Evolutionary conservation across 2,329 filamentous ascomycete genomes (phyloP).

Genomic region (Ceratocystiopsis brevicomis): DNA sequence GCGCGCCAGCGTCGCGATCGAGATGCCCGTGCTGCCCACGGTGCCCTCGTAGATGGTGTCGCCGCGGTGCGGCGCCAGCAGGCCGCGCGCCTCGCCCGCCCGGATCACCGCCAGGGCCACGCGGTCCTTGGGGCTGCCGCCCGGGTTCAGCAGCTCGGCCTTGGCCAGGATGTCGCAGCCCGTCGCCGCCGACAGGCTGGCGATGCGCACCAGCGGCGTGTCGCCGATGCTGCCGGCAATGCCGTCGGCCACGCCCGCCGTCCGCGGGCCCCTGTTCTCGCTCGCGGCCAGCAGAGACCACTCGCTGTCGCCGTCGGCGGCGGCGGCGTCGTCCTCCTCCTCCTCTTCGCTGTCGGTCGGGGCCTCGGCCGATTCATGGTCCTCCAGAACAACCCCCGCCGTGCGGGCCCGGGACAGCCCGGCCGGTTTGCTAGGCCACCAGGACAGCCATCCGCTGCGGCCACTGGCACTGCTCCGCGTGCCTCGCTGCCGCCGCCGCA

Average conservation of each 20-base stretch:
- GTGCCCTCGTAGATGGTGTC: constrained; percentile 97
- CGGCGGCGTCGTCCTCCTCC: constrained; percentile 11
- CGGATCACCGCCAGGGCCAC: constrained; percentile 83
- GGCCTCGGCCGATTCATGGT: constrained; percentile 24
- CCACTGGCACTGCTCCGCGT: neutral
- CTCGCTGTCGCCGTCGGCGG: constrained; percentile 2
- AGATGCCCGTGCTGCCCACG: constrained; percentile 90
- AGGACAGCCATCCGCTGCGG: constrained; percentile 1
- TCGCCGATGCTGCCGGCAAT: constrained; percentile 87
- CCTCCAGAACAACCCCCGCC: constrained; percentile 34
- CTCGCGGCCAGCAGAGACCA: constrained; percentile 7
- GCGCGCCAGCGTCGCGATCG: constrained; percentile 70
- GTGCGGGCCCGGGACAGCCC: neutral
- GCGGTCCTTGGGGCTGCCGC: constrained; percentile 84
- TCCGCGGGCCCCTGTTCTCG: neutral
- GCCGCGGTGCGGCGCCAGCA: constrained; percentile 59
- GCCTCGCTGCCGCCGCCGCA: too few species aligned
- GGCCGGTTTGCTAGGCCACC: neutral
- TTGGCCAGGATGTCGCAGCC: constrained; percentile 84
- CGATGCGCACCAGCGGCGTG: constrained; percentile 75
- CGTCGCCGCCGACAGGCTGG: constrained; percentile 67
- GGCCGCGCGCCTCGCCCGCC: constrained; percentile 57
- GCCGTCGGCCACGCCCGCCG: constrained; percentile 40
- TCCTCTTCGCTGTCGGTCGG: neutral
- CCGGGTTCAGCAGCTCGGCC: constrained; percentile 90